Percentiles rank a stretch among this genome's conserved stretches.
phyloP scores from a whole-genome alignment of 2,329 filamentous ascomycete genomes.

The Alternaria dauci region DNA sequence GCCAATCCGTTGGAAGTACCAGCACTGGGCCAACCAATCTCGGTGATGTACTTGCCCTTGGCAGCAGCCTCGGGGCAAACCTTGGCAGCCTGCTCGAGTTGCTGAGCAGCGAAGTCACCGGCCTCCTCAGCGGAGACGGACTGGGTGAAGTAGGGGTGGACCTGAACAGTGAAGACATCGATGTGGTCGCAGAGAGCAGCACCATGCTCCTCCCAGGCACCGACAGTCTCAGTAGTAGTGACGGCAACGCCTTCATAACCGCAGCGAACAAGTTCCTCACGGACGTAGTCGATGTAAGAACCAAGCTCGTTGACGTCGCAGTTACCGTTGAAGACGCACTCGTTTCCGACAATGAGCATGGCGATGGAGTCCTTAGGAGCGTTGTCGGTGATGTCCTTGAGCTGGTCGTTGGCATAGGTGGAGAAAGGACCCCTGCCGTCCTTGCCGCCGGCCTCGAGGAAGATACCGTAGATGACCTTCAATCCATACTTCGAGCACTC shows the following conservation, averaged over 20 bases:
- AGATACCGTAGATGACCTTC: conserved; percentile 87
- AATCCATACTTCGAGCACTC: conserved; percentile 73
- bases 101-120: conserved; percentile 76
- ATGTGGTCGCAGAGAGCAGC: conserved; percentile 72
- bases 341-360: conserved; percentile 88
- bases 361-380: conserved; percentile 79
- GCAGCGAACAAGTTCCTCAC: conserved; percentile 66
- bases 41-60: conserved; percentile 80
- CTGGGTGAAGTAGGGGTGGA: conserved; percentile 94
- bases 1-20: conserved; percentile 77
- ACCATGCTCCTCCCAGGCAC: conserved; percentile 73
- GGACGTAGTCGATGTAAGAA: conserved; percentile 73
- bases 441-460: conserved; percentile 70
- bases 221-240: conserved; percentile 88
- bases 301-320: conserved; percentile 71
- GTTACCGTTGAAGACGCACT: conserved; percentile 81
- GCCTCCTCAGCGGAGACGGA: conserved; percentile 69
- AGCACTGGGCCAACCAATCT: conserved; percentile 85
- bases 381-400: conserved; percentile 71
- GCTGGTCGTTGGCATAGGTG: conserved; percentile 73
- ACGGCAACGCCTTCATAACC: conserved; percentile 73
- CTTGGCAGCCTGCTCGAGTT: conserved; percentile 74
- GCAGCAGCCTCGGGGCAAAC: conserved; percentile 68
- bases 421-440: conserved; percentile 54
- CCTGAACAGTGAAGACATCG: conserved; percentile 83